These are phyloP conservation scores for Suillus subalutaceus DNA, from an alignment of 768 basidiomycete genomes.

Conservation along the genomic window DNA sequence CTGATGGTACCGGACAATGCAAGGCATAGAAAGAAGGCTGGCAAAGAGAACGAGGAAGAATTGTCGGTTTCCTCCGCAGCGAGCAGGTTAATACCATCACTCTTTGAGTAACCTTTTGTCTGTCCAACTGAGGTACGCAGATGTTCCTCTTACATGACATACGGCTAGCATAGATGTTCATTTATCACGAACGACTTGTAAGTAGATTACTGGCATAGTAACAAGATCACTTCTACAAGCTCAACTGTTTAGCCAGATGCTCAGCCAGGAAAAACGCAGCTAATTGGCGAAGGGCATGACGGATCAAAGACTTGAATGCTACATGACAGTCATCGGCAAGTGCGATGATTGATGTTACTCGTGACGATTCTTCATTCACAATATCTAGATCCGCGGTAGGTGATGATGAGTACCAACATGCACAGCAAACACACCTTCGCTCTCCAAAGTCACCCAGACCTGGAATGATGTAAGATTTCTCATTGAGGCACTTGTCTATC, in stretches of 20 bases:
- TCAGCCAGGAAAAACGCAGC: too few species aligned
- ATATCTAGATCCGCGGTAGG: not conserved
- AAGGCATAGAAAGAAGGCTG: not conserved
- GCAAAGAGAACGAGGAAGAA: not conserved
- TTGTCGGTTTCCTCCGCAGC: not conserved
- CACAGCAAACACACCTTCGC: conserved; percentile 54
- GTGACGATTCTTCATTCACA: conserved; percentile 1
- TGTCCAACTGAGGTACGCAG: not conserved
- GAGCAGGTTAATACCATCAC: not conserved
- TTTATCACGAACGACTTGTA: not conserved
- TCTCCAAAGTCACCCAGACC: conserved; percentile 99
- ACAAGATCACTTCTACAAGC: not conserved
- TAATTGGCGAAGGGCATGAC: not conserved
- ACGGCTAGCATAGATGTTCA: not conserved
- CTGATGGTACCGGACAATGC: not conserved
- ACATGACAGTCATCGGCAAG: not conserved
- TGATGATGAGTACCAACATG: not conserved
- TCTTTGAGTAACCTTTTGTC: not conserved
- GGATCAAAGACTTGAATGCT: not conserved
- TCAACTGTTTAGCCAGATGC: not conserved
- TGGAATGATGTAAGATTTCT: conserved; percentile 88
- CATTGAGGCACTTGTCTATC: conserved; percentile 93
- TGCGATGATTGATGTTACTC: not conserved
- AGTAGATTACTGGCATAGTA: not conserved
- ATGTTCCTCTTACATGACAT: not conserved